These are phyloP conservation scores for Cercospora zeae-maydis DNA, from an alignment of 2,329 filamentous ascomycete genomes.

Conservation along the genomic window DNA sequence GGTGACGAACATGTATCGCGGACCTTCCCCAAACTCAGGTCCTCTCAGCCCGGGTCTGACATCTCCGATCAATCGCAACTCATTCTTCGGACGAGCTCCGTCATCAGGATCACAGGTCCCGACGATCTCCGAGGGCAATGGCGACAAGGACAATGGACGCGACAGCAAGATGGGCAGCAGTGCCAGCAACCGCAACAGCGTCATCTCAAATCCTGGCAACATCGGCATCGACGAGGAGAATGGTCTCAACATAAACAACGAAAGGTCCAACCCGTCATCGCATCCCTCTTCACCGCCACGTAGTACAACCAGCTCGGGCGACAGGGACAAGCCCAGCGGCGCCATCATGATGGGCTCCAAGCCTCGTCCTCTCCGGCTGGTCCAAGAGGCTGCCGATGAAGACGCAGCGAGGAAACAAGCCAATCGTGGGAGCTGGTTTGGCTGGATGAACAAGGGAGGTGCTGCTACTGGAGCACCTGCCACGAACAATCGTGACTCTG, in stretches of 20 bases:
- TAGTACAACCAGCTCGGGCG: constrained; percentile 49
- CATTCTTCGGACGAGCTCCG: constrained; percentile 54
- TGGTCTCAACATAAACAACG: constrained; percentile 18
- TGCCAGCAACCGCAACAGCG: constrained; percentile 25
- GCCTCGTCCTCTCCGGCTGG: constrained; percentile 78
- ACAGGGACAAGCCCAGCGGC: constrained; percentile 32
- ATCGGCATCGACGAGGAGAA: constrained; percentile 12
- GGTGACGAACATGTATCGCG: constrained; percentile 87
- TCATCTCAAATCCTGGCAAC: constrained; percentile 22
- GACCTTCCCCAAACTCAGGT: constrained; percentile 45
- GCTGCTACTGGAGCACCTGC: constrained; percentile 1
- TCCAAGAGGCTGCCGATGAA: constrained; percentile 63
- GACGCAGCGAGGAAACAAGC: constrained; percentile 44
- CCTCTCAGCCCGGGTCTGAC: constrained; percentile 51
- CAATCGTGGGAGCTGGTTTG: constrained; percentile 49
- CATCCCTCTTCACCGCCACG: constrained; percentile 55
- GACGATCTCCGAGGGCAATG: constrained; percentile 27
- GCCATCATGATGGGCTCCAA: constrained; percentile 59
- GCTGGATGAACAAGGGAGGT: constrained; percentile 43
- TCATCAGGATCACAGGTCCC: constrained; percentile 50
- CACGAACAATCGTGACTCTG: background rate
- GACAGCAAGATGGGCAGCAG: constrained; percentile 32
- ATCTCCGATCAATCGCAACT: constrained; percentile 53
- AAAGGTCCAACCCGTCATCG: constrained; percentile 48
- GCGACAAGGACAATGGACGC: constrained; percentile 28